A percentile compares a stretch with the other conserved stretches of the same genome.
Evolutionary conservation across 495 filamentous ascomycete species (phyloP).

Genomic region (Podospora sp.): DNA sequence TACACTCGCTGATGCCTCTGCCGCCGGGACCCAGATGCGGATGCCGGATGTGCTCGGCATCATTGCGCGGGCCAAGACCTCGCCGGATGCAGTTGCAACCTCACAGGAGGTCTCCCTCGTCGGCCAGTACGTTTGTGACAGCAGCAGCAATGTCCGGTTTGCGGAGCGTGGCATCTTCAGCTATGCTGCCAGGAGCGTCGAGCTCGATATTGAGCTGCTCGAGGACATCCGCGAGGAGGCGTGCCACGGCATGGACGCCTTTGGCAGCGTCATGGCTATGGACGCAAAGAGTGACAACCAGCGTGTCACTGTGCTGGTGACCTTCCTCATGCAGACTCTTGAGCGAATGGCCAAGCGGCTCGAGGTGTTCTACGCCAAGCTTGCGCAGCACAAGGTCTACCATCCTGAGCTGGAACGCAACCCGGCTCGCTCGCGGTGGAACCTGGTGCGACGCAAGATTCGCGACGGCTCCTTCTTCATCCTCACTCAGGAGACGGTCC

Average conservation of each 20-base stretch:
- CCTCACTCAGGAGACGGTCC: constrained; percentile 41
- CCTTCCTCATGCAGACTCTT: constrained; percentile 52
- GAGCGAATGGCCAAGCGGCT: constrained; percentile 52
- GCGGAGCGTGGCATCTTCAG: constrained; percentile 50
- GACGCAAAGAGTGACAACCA: constrained; percentile 28
- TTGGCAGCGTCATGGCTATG: constrained; percentile 44
- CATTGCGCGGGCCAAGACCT: constrained; percentile 51
- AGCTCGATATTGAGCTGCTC: constrained; percentile 51
- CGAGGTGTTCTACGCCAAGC: constrained; percentile 49
- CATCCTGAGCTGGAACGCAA: constrained; percentile 51
- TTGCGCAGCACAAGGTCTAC: constrained; percentile 49
- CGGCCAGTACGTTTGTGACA: constrained; percentile 50
- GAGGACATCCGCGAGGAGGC: constrained; percentile 55
- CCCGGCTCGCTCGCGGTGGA: constrained; percentile 51
- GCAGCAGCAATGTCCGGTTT: constrained; percentile 42
- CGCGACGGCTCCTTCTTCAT: constrained; percentile 52
- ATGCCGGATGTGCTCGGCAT: constrained; percentile 54
- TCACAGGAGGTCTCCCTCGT: constrained; percentile 51
- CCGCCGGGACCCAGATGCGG: constrained; percentile 34
- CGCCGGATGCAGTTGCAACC: constrained; percentile 43
- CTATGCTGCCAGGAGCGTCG: constrained; percentile 50
- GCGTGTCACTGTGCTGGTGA: constrained; percentile 43
- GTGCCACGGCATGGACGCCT: constrained; percentile 54
- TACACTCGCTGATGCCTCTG: constrained; percentile 41
- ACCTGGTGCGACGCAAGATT: constrained; percentile 47